These are phyloP conservation scores for Irpex sp. DNA, from an alignment of 1,284 basidiomycete genomes.

Conservation along the genomic window DNA sequence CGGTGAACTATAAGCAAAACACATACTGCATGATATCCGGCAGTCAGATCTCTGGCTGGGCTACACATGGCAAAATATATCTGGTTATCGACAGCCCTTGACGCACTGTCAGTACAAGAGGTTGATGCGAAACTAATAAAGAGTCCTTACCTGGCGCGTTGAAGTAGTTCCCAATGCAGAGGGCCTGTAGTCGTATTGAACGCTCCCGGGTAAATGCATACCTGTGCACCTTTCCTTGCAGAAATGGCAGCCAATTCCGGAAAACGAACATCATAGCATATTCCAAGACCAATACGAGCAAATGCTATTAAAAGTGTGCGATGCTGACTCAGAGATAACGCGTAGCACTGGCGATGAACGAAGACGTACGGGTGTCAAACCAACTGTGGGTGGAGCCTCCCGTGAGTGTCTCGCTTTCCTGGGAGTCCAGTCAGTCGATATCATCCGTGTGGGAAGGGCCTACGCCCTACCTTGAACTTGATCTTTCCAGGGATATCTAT, in stretches of 20 bases:
- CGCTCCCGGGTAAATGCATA: constrained; percentile 87
- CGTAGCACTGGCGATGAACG: background rate
- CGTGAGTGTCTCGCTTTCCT: constrained; percentile 93
- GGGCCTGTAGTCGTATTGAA: constrained; percentile 94
- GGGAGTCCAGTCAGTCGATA: constrained; percentile 3
- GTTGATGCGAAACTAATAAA: background rate
- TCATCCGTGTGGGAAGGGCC: background rate
- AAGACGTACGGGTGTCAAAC: constrained; percentile 81
- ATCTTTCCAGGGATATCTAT: constrained; percentile 98
- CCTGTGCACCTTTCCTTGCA: constrained; percentile 83
- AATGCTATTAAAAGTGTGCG: constrained; percentile 51
- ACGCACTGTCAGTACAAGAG: background rate
- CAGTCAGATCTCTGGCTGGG: constrained; percentile 80
- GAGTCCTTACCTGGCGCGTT: constrained; percentile 65
- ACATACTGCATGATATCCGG: constrained; percentile 82
- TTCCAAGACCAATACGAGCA: constrained; percentile 85
- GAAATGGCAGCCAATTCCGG: constrained; percentile 92
- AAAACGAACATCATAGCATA: constrained; percentile 92
- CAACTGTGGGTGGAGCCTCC: constrained; percentile 74
- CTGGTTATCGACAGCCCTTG: constrained; percentile 93
- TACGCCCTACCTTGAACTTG: constrained; percentile 74
- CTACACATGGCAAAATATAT: constrained; percentile 95
- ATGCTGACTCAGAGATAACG: background rate
- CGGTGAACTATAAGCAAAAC: background rate
- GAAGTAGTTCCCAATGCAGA: constrained; percentile 93